Evolutionary conservation across 805 yeast species (phyloP), one percentile per base, ranked within the genome.

Genomic region (Starmerella roubikii): DNA sequence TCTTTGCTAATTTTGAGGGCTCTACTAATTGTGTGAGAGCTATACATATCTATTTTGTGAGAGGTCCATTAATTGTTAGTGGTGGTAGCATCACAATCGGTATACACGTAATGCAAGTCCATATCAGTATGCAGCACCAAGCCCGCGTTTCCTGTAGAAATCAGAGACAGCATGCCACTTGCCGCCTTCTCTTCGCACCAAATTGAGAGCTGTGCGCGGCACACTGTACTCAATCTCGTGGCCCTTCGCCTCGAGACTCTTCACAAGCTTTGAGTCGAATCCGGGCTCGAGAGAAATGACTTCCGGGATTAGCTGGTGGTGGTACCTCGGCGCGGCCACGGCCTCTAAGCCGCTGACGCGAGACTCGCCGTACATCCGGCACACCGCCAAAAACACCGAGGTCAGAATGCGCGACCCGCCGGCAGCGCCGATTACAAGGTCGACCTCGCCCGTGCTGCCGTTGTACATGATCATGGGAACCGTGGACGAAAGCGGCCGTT

Each of bases 401-500:
- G 94, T 82, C 12, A 80, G 67, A 36, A 88, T 88, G 39, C 91
- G 65, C 6, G 91, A 78, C 0, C 97, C 97, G 9, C 98, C 98
- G 1, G 96, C 93, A 0, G 94, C 91, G 0, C 96, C 97, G 42
- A 88, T 68, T 4, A 79, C 71, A 20, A 81, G 54, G 48, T 78
- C 85, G 12, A 47, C 45, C 8, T 54, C 49, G 4, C 70, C 69
- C n/a, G n/a, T n/a, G 20, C 48, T 40, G 13, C 48, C 53, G 7
- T 39, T 37, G 9, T 59, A 51, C 1, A 82, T 60, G 23, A 88
- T 74, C 0, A 83, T 70, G 3, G 96, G 96, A 0, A 82, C 70
- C 25, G 79, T 72, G 2, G 94, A 82, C 4, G 93, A 79, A 31
- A 88, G 63, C 2, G 98, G 97, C 44, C 97, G 66, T 50, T 78